Evolutionary conservation across 306 rosid species (phyloP).

Genomic region (Alnus glutinosa): DNA sequence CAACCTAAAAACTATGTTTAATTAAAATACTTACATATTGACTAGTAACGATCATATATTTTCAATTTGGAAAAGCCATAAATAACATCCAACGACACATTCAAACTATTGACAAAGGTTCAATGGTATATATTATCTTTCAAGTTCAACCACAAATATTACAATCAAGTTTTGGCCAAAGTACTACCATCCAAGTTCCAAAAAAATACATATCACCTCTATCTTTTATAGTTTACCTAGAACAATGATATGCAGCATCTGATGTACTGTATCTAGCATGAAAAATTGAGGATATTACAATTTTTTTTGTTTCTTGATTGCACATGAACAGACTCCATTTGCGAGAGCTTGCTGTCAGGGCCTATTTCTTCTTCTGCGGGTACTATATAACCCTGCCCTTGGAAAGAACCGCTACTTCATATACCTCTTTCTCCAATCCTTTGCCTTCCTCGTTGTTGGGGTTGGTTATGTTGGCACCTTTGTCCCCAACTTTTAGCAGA

Average conservation of each 20-base stretch:
- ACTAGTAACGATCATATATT: too few relatives aligned
- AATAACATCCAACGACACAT: too few relatives aligned
- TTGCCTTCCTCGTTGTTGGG: slow-evolving; percentile 87
- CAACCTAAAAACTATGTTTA: too few relatives aligned
- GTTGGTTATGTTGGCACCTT: slow-evolving; percentile 81
- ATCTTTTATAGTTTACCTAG: not conserved
- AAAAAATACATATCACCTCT: too few relatives aligned
- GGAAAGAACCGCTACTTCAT: slow-evolving; percentile 80
- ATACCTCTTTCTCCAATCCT: slow-evolving; percentile 80
- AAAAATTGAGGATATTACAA: not conserved
- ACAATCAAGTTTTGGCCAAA: too few relatives aligned
- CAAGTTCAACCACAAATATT: too few relatives aligned
- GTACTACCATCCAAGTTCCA: too few relatives aligned
- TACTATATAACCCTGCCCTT: slow-evolving; percentile 60
- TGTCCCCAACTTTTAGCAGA: slow-evolving; percentile 56
- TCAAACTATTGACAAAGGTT: too few relatives aligned
- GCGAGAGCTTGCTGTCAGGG: slow-evolving; percentile 71
- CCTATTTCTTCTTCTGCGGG: slow-evolving; percentile 76
- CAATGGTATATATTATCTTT: too few relatives aligned
- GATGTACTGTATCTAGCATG: not conserved
- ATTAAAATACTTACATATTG: too few relatives aligned
- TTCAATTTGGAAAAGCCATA: too few relatives aligned
- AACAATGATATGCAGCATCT: not conserved
- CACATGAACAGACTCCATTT: slow-evolving; percentile 60
- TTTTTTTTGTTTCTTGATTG: slow-evolving; percentile 23